Evolutionary conservation across 768 basidiomycete genomes (phyloP).

Genomic region (Termitomyces sp.): DNA sequence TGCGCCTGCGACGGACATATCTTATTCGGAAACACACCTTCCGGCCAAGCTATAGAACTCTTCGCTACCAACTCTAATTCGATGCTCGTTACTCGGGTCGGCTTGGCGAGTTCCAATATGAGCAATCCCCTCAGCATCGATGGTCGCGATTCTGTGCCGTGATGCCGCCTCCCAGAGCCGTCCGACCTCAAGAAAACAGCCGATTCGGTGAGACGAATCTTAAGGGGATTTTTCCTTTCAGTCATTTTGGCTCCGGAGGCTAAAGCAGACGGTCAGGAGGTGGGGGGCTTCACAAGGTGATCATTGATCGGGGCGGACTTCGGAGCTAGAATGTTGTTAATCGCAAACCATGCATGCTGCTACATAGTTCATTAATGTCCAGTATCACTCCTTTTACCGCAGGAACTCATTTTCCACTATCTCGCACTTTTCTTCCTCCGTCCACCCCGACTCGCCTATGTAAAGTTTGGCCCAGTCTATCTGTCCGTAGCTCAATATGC

Average conservation of each 20-base stretch:
- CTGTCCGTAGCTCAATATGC: background rate
- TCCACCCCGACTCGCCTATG: background rate
- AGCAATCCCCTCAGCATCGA: conserved; percentile 65
- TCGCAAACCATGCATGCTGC: background rate
- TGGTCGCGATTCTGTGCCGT: conserved; percentile 25
- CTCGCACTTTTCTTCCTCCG: background rate
- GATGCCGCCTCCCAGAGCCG: conserved; percentile 29
- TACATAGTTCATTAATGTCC: background rate
- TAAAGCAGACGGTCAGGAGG: background rate
- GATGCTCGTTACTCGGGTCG: conserved; percentile 83
- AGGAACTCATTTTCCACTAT: background rate
- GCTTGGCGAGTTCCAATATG: conserved; percentile 55
- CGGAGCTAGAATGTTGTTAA: background rate
- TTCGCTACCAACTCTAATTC: conserved; percentile 74
- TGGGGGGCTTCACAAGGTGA: background rate
- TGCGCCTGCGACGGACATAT: background rate
- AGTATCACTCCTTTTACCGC: background rate
- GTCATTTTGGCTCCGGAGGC: conserved; percentile 5
- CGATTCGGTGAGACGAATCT: conserved; percentile 65
- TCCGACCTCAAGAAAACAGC: conserved; percentile 65
- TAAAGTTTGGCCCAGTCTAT: background rate
- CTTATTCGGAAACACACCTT: conserved; percentile 49
- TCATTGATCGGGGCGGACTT: conserved; percentile 6
- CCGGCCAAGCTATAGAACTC: conserved; percentile 73
- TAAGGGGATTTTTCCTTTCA: conserved; percentile 37